phyloP scores from a whole-genome alignment of 106 monocot genomes.

The Phalaenopsis equestris region DNA sequence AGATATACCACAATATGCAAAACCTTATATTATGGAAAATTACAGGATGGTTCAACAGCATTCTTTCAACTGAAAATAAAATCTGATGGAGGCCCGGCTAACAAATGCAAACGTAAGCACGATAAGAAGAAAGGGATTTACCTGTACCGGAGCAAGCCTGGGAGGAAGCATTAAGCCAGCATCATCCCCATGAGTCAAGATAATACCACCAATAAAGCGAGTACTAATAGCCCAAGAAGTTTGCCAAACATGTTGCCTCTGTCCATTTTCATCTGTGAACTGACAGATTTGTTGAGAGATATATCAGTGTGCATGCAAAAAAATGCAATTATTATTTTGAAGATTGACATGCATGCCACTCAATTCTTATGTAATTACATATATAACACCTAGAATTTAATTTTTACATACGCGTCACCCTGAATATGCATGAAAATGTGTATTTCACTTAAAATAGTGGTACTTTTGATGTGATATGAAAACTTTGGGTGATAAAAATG shows the following conservation, averaged over 20 bases:
- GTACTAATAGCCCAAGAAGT: constrained; percentile 98
- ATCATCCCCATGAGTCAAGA: constrained; percentile 99
- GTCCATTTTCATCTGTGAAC: constrained; percentile 93
- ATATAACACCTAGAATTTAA: too few species aligned
- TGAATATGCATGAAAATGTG: too few species aligned
- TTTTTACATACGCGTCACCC: too few species aligned
- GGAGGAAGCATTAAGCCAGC: constrained; percentile 95
- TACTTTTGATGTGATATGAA: too few species aligned
- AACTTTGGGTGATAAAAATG: too few species aligned
- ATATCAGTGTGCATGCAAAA: constrained; percentile 4
- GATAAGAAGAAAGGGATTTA: constrained; percentile 6
- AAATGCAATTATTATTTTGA: too few species aligned
- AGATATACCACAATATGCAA: background rate
- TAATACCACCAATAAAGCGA: constrained; percentile 89
- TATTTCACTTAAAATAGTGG: too few species aligned
- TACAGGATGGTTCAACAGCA: background rate
- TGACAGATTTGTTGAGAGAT: constrained; percentile 15
- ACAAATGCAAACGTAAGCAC: background rate
- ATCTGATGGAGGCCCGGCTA: background rate
- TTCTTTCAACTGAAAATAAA: background rate
- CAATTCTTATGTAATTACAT: too few species aligned
- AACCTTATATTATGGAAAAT: background rate
- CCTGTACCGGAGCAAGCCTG: constrained; percentile 86
- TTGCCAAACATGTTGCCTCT: constrained; percentile 90
- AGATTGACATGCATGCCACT: too few species aligned